A percentile compares a stretch with the other conserved stretches of the same genome.
Evolutionary conservation across 371 early-diverging fungal genomes (phyloP).

Genomic region (Mortierella sp.): DNA sequence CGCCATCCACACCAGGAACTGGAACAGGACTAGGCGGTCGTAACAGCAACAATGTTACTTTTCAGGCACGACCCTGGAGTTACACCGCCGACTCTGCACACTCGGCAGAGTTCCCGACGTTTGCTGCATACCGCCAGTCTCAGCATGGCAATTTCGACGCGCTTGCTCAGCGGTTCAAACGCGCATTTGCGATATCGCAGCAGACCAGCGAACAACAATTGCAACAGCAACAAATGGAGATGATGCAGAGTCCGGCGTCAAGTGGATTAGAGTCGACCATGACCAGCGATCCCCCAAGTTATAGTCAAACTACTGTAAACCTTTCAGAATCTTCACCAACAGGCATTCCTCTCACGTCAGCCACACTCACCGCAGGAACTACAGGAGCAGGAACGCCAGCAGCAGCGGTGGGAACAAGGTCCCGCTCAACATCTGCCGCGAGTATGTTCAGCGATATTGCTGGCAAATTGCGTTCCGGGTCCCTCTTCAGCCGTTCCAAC

Average conservation of each 20-base stretch:
- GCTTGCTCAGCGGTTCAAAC: slow-evolving; percentile 28
- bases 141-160: slow-evolving; percentile 32
- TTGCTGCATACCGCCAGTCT: slow-evolving; percentile 28
- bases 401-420: neutral
- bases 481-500: slow-evolving; percentile 23
- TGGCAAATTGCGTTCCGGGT: slow-evolving; percentile 18
- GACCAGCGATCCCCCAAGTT: neutral
- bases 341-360: neutral
- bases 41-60: slow-evolving; percentile 22
- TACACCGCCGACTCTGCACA: slow-evolving; percentile 17
- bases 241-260: neutral
- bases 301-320: neutral
- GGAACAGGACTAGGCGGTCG: neutral
- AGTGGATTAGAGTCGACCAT: neutral
- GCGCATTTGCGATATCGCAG: slow-evolving; percentile 28
- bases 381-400: neutral
- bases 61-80: slow-evolving; percentile 24
- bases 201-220: slow-evolving; percentile 16
- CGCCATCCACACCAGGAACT: neutral
- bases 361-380: neutral
- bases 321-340: neutral
- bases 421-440: slow-evolving; percentile 22
- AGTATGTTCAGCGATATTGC: slow-evolving; percentile 31
- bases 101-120: slow-evolving; percentile 33
- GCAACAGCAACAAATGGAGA: slow-evolving; percentile 1